These are phyloP conservation scores for Echeveria elegans DNA, from an alignment of 164 flowering plant species.

Conservation along the genomic window DNA sequence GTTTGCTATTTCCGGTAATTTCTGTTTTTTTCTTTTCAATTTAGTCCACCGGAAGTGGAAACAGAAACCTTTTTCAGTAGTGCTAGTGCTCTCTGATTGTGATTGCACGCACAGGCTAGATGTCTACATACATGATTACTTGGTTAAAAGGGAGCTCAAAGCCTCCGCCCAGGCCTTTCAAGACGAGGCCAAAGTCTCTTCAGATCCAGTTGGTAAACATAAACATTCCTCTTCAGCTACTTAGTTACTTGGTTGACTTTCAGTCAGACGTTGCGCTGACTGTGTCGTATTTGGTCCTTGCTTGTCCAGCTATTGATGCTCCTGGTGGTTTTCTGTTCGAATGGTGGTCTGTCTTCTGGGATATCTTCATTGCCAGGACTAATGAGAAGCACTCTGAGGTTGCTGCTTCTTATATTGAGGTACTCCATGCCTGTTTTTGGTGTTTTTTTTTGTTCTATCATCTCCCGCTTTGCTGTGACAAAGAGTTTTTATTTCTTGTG, in stretches of 20 bases:
- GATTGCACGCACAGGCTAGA: conserved; percentile 40
- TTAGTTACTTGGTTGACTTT: not conserved
- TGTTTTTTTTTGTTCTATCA: not conserved
- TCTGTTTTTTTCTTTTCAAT: too few relatives aligned
- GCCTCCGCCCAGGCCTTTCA: conserved; percentile 75
- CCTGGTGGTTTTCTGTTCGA: conserved; percentile 74
- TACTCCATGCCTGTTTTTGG: too few relatives aligned
- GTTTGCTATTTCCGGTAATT: conserved; percentile 15
- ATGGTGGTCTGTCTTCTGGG: conserved; percentile 84
- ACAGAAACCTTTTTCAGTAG: not conserved
- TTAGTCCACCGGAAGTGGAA: too few relatives aligned
- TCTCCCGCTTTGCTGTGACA: not conserved
- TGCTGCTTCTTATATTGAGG: conserved; percentile 75
- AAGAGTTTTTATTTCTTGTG: too few relatives aligned
- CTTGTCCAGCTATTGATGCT: conserved; percentile 59
- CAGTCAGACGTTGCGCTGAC: not conserved
- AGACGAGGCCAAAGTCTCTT: conserved; percentile 67
- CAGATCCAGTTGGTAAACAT: conserved; percentile 66
- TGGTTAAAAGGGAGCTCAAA: conserved; percentile 64
- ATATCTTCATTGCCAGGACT: conserved; percentile 63
- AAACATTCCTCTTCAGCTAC: too few relatives aligned
- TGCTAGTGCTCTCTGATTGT: not conserved
- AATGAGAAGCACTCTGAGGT: conserved; percentile 76
- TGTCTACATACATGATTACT: conserved; percentile 69
- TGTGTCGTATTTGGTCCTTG: not conserved